phyloP scores from a whole-genome alignment of 768 basidiomycete species.

The Crepidotus variabilis region DNA sequence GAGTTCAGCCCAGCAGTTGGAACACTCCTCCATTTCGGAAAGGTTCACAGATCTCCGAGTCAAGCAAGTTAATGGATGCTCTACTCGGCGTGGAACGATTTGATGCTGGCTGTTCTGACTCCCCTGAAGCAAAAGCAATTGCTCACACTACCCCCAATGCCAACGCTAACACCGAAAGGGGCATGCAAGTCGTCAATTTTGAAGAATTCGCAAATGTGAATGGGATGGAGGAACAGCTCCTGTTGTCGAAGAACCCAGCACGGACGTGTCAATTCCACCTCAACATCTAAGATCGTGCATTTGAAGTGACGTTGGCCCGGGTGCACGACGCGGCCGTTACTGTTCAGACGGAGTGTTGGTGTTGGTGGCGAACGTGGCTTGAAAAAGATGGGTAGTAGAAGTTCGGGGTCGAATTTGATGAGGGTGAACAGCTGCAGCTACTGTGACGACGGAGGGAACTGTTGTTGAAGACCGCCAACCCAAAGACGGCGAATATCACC shows the following conservation, averaged over 20 bases:
- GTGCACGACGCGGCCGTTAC: conserved; percentile 72
- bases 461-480: not conserved
- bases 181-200: conserved; percentile 68
- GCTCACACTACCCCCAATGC: conserved; percentile 36
- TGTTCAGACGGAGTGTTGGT: conserved; percentile 46
- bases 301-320: conserved; percentile 54
- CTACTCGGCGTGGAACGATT: conserved; percentile 76
- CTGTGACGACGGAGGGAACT: not conserved
- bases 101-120: too few species aligned
- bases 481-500: too few species aligned
- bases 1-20: conserved; percentile 97
- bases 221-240: conserved; percentile 86
- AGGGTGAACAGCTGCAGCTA: too few species aligned
- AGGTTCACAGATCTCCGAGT: conserved; percentile 73
- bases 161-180: conserved; percentile 19
- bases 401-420: not conserved
- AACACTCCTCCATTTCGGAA: conserved; percentile 86
- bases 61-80: conserved; percentile 97
- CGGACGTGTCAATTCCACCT: conserved; percentile 70
- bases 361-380: conserved; percentile 13
- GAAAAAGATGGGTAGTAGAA: not conserved
- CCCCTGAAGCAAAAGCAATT: conserved; percentile 6
- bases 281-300: conserved; percentile 26
- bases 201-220: conserved; percentile 94
- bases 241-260: conserved; percentile 50